Evolutionary conservation across 2,329 filamentous ascomycete species (phyloP).

Genomic region (Eutypa lata): DNA sequence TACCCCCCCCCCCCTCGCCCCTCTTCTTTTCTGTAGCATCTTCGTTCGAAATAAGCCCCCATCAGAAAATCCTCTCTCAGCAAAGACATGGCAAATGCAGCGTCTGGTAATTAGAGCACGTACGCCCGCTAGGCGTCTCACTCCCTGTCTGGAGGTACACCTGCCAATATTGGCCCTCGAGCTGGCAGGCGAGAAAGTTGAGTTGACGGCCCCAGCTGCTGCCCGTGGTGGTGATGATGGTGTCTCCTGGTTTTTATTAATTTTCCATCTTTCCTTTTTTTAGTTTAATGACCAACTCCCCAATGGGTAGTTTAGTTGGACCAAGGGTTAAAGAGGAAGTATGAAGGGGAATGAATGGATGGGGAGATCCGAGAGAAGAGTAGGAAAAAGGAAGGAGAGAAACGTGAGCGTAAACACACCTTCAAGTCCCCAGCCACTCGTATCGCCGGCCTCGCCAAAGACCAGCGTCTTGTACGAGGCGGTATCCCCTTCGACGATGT

Average conservation of each 20-base stretch:
- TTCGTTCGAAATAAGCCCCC: too few species aligned
- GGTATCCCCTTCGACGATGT: constrained; percentile 39
- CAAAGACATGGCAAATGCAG: constrained; percentile 52
- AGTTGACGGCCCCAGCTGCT: constrained; percentile 34
- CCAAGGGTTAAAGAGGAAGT: too few species aligned
- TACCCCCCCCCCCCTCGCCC: too few species aligned
- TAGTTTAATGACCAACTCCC: too few species aligned
- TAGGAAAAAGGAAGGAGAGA: too few species aligned
- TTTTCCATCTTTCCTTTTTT: too few species aligned
- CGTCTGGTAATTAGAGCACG: constrained; percentile 53
- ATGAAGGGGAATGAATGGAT: too few species aligned
- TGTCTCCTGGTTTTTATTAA: constrained; percentile 15
- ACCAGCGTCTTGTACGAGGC: constrained; percentile 52
- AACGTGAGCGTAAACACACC: too few species aligned
- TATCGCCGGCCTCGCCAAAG: constrained; percentile 38
- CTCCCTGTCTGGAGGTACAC: constrained; percentile 52
- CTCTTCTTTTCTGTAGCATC: too few species aligned
- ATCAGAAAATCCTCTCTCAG: too few species aligned
- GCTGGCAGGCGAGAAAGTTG: constrained; percentile 49
- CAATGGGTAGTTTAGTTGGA: too few species aligned
- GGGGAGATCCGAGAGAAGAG: background rate
- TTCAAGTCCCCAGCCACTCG: constrained; percentile 49
- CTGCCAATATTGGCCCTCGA: constrained; percentile 43
- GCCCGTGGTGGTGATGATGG: constrained; percentile 22
- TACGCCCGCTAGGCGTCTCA: constrained; percentile 44